These are phyloP conservation scores for Nitzschia sp. DNA, from an alignment of 108 stramenopile genomes.

Conservation along the genomic window DNA sequence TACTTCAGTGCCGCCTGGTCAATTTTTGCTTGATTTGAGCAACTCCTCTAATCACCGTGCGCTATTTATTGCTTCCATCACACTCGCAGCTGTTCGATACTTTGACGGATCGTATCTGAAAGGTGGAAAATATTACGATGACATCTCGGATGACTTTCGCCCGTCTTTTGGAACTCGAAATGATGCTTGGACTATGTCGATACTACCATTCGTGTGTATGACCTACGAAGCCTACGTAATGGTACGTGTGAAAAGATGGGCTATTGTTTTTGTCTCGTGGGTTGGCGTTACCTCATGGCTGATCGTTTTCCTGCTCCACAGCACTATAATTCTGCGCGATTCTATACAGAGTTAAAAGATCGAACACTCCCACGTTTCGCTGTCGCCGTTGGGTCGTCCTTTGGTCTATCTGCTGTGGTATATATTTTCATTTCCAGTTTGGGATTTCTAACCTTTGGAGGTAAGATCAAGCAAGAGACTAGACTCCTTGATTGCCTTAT, in stretches of 20 bases:
- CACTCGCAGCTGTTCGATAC: conserved; percentile 43
- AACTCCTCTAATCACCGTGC: too few species aligned
- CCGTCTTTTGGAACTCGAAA: conserved; percentile 52
- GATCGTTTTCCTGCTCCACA: too few species aligned
- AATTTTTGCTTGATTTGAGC: too few species aligned
- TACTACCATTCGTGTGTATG: conserved; percentile 57
- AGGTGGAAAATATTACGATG: conserved; percentile 36
- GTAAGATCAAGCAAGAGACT: too few species aligned
- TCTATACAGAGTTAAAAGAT: conserved; percentile 77
- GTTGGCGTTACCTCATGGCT: too few species aligned
- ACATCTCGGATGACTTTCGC: conserved; percentile 36
- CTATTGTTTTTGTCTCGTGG: too few species aligned
- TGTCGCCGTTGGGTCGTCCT: conserved; percentile 51
- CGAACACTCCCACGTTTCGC: conserved; percentile 57
- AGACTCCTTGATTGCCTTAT: too few species aligned
- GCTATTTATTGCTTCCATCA: too few species aligned
- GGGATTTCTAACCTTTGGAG: conserved; percentile 83
- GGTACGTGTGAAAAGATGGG: too few species aligned
- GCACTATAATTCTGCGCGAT: conserved; percentile 87
- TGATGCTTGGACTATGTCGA: background rate
- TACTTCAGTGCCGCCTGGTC: too few species aligned
- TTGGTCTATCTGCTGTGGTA: conserved; percentile 43
- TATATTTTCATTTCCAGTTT: conserved; percentile 60
- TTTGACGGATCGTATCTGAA: conserved; percentile 59
- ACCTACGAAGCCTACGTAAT: conserved; percentile 21